Base-by-base conservation (phyloP, 2,329 filamentous ascomycete genomes). In the Talaromyces albobiverticillius region DNA sequence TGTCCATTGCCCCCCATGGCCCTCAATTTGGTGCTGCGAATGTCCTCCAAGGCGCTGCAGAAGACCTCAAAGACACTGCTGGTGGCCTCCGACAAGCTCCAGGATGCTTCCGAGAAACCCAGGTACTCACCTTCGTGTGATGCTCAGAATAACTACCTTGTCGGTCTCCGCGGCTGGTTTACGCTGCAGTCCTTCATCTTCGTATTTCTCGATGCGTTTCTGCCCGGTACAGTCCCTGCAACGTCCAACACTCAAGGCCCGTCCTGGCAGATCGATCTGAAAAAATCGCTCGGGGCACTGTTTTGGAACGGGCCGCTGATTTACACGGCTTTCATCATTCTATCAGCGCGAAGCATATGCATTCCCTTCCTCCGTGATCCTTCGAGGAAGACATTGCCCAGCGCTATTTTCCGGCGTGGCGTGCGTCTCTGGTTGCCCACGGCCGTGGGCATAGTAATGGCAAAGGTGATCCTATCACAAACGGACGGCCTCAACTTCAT, bases 231-330 rank as follows among this genome's bases (percentile, higher is more conserved):
- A 8, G 73, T 75, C 4, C 63, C 63, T 20, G 67, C 66, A 46
- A 69, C 67, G 3, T 68, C 71, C 49, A 59, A 62, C 9, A 48
- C 66, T 14, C 74, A 47, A 22, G 46, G 73, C 0, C 69, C 71
- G 1, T 52, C 61, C 11, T 75, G 76, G 54, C 72, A 77, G 60
- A 60, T 64, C 13, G 60, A 75, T 23, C 59, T 79, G 25, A 72
- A 75, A 46, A 74, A 77, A 54, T 67, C 72, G 1, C 64, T 79
- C 43, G 73, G 71, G 0, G 70, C 76, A 8, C 62, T 78, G 4
- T 70, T 77, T 54, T 77, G 73, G 72, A 76, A 78, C 56, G 66
- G 71, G 34, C 67, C 68, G 23, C 62, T 78, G 54, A 71, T 79
- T 51, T 74, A 74, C 62, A 72, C 71, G n/a, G 73, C 70, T 64